Conservation (phyloP, 441 rosid species). For the Eutrema salsugineum region DNA sequence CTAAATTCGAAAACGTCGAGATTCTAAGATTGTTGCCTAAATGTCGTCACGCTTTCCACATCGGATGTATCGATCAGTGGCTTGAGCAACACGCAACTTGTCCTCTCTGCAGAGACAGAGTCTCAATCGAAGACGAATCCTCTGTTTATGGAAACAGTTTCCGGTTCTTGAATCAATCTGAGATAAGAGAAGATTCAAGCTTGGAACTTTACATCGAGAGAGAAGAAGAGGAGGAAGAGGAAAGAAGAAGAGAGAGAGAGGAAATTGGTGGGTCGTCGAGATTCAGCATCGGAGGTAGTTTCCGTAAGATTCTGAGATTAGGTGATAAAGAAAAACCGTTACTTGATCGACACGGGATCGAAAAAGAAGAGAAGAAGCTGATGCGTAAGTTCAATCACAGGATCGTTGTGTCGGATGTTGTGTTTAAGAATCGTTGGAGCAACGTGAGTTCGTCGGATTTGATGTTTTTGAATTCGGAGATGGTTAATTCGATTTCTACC, state of each 20-base stretch:
- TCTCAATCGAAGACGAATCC: slow-evolving; percentile 52
- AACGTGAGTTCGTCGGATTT: slow-evolving; percentile 80
- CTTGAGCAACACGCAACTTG: slow-evolving; percentile 64
- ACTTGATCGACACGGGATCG: slow-evolving; percentile 32
- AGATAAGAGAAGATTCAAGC: slow-evolving; percentile 44
- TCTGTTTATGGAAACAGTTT: slow-evolving; percentile 48
- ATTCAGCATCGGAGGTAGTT: slow-evolving; percentile 76
- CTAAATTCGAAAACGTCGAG: slow-evolving; percentile 54
- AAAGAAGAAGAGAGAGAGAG: slow-evolving; percentile 19
- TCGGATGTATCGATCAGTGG: slow-evolving; percentile 63
- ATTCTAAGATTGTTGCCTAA: slow-evolving; percentile 50
- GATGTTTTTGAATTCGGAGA: slow-evolving; percentile 67
- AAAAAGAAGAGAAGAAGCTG: slow-evolving; percentile 25
- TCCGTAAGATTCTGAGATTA: slow-evolving; percentile 39
- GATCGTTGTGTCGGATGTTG: slow-evolving; percentile 62
- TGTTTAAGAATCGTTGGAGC: slow-evolving; percentile 84
- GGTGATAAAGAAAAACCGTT: slow-evolving; percentile 34
- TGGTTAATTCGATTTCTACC: slow-evolving; percentile 56
- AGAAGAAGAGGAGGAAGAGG: slow-evolving; percentile 48
- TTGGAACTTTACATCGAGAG: slow-evolving; percentile 67
- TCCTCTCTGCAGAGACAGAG: slow-evolving; percentile 55
- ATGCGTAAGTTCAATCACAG: slow-evolving; percentile 66
- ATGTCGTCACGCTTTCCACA: slow-evolving; percentile 65
- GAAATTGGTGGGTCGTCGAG: slow-evolving; percentile 50
- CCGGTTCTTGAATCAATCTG: slow-evolving; percentile 53